Evolutionary conservation across 176 grass and related monocot genomes (phyloP).

Genomic region (Eleusine indica): DNA sequence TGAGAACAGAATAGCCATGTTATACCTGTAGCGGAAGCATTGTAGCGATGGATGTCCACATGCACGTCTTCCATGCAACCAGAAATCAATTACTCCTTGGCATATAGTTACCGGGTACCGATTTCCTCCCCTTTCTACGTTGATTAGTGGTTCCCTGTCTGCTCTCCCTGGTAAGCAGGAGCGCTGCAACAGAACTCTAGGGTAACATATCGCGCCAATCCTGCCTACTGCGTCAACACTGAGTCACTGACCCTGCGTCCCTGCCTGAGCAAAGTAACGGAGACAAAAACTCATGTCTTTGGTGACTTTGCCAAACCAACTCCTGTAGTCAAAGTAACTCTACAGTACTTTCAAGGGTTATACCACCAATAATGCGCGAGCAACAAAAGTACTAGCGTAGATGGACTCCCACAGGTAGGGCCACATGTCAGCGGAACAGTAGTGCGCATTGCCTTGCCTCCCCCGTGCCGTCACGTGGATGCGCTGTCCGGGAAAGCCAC

Average conservation of each 20-base stretch:
- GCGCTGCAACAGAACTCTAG: neutral
- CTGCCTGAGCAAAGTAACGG: too few species aligned
- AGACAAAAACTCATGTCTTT: neutral
- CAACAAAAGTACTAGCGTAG: too few species aligned
- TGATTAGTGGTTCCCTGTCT: too few species aligned
- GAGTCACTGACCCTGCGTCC: too few species aligned
- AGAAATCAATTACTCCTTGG: too few species aligned
- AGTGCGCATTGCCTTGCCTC: conserved; percentile 24
- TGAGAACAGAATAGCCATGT: too few species aligned
- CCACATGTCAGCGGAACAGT: neutral
- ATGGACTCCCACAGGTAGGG: neutral
- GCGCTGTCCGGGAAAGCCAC: conserved; percentile 36
- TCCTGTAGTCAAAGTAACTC: conserved; percentile 15
- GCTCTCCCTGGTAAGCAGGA: too few species aligned
- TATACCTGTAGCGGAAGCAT: too few species aligned
- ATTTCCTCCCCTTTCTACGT: neutral
- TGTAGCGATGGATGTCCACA: too few species aligned
- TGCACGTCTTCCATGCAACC: too few species aligned
- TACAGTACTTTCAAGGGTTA: neutral
- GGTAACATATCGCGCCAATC: neutral
- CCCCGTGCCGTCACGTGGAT: conserved; percentile 44
- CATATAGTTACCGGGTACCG: too few species aligned
- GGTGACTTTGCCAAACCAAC: neutral
- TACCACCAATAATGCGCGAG: conserved; percentile 24
- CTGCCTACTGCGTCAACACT: neutral